Evolutionary conservation across 2,329 filamentous ascomycete genomes (phyloP).

Genomic region (Grosmannia clavigera): DNA sequence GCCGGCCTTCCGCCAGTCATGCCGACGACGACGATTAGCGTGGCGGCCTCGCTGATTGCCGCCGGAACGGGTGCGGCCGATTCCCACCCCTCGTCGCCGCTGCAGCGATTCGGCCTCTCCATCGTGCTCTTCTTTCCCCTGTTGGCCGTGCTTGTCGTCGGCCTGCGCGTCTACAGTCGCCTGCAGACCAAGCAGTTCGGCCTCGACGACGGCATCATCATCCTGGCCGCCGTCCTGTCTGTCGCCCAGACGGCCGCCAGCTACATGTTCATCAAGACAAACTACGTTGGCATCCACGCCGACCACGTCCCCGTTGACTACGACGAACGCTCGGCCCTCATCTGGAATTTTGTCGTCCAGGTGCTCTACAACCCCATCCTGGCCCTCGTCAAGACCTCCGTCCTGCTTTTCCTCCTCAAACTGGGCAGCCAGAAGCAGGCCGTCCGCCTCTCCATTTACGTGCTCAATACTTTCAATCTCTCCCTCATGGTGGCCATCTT

Average conservation of each 20-base stretch:
- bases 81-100: conserved; percentile 5
- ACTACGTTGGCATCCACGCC: conserved; percentile 11
- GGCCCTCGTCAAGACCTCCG: conserved; percentile 22
- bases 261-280: conserved; percentile 10
- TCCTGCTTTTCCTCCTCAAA: conserved; percentile 21
- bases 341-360: conserved; percentile 12
- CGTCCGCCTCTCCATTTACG: conserved; percentile 17
- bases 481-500: conserved; percentile 20
- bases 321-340: conserved; percentile 1
- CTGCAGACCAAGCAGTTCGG: conserved; percentile 13
- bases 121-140: conserved; percentile 17
- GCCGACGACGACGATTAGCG: background rate
- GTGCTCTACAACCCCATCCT: conserved; percentile 13
- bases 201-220: conserved; percentile 9
- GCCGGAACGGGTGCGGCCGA: background rate
- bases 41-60: background rate
- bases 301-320: conserved; percentile 4
- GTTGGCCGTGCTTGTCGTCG: conserved; percentile 14
- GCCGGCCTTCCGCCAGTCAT: background rate
- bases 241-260: conserved; percentile 6
- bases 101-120: conserved; percentile 13
- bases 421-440: conserved; percentile 19
- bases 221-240: conserved; percentile 9
- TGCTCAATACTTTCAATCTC: conserved; percentile 20
- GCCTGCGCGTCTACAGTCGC: conserved; percentile 15